Base-by-base conservation (phyloP, 1,284 basidiomycete species). In the Polyporus tsugae region DNA sequence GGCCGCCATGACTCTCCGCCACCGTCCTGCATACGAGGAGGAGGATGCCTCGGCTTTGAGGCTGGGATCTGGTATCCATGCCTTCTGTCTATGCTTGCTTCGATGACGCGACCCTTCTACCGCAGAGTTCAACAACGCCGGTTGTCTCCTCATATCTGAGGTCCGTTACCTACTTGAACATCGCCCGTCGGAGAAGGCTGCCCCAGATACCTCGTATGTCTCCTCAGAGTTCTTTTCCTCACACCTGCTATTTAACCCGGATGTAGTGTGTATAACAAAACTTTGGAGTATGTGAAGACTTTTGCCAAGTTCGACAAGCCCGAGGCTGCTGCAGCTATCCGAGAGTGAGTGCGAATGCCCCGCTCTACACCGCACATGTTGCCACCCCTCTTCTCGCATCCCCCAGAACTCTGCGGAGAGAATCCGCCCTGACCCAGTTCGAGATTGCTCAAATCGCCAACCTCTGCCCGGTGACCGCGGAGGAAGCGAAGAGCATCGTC, bases 401-500 rank as follows among this genome's bases (percentile, higher is more conserved):
- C 15, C 55, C 19, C 63, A 93, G 92, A 74, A 93, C 92, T 4
- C 80, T 95, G 9, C 85, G 91, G 69, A 84, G 93, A 72, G 92
- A 94, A 73, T 87, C 92, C 0, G 88, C 87, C 7, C 79, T 97
- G 57, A 94, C 94, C 0, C 94, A 94, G 74, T 97, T 97, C 75
- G 96, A 98, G 82, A 94, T 94, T 25, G 95, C 95, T 1, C 95
- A 97, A 76, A 92, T 98, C 58, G 95, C 95, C 29, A 97, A 97
- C 76, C 80, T 98, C 65, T 95, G 94, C 76, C 95, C 96, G 17
- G 93, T 91, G 52, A 90, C 92, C 71, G 88, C 94, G 4, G 96
- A 97, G 72, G 96, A 97, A 79, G 93, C 96, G 19, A 97, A 96
- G 82, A 95, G 94, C 75, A 86, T 96, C 64, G 86, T 98, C 63